Percentiles rank a stretch among this genome's conserved stretches.
Conservation (phyloP, 352 stramenopile genomes). For the Phytophthora idaei region DNA sequence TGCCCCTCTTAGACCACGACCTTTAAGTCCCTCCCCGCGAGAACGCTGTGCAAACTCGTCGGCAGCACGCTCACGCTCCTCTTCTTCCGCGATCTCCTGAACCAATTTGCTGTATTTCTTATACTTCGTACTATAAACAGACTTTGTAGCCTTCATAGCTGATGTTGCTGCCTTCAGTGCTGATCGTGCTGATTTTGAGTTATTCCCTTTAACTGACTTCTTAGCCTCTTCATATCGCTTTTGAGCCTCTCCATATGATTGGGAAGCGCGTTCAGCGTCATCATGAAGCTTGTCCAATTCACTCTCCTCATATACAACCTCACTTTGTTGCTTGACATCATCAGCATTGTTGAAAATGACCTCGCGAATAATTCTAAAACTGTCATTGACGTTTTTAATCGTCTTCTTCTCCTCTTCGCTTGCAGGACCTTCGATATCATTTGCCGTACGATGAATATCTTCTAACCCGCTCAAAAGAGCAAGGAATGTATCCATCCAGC, state of each 20-base stretch:
- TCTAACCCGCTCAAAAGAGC: constrained; percentile 4
- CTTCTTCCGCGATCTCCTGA: neutral
- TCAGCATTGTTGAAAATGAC: too few relatives aligned
- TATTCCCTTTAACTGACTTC: neutral
- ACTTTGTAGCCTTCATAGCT: neutral
- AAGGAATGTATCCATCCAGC: constrained; percentile 21
- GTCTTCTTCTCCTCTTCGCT: too few relatives aligned
- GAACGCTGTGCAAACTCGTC: neutral
- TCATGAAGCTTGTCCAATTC: constrained; percentile 6
- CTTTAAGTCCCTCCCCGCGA: neutral
- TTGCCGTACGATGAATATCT: constrained; percentile 8
- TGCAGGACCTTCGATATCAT: constrained; percentile 3
- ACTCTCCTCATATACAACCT: too few relatives aligned
- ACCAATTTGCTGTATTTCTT: constrained; percentile 4
- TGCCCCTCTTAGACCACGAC: neutral
- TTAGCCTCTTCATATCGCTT: constrained; percentile 13
- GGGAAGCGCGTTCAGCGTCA: constrained; percentile 10
- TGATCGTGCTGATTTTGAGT: constrained; percentile 2
- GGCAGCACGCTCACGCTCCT: neutral
- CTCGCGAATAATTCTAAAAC: too few relatives aligned
- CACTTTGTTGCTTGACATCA: too few relatives aligned
- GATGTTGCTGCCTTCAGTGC: constrained; percentile 6
- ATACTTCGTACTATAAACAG: too few relatives aligned
- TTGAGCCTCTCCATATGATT: constrained; percentile 12
- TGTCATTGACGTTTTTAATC: too few relatives aligned